These are phyloP conservation scores for Gossypium schwendimanii DNA, from an alignment of 441 rosid species.

Conservation along the genomic window DNA sequence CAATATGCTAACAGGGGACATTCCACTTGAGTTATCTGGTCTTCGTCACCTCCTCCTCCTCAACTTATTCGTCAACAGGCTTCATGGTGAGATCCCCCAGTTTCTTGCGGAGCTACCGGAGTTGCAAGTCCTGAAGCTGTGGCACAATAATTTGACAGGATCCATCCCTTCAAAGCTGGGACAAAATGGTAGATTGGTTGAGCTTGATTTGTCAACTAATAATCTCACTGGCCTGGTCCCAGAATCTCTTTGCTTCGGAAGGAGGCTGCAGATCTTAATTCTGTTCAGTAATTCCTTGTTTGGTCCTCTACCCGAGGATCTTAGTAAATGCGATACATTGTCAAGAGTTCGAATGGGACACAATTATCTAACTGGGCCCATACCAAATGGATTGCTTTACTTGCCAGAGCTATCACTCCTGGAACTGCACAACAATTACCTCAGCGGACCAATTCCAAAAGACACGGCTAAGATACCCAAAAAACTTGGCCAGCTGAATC, in stretches of 20 bases:
- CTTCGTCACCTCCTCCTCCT: conserved; percentile 49
- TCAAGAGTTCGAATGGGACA: conserved; percentile 61
- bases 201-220: conserved; percentile 72
- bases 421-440: conserved; percentile 67
- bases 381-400: conserved; percentile 66
- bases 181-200: conserved; percentile 48
- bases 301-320: conserved; percentile 69
- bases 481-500: conserved; percentile 56
- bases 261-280: conserved; percentile 53
- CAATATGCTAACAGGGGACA: conserved; percentile 61
- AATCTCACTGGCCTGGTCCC: conserved; percentile 84
- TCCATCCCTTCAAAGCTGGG: conserved; percentile 69
- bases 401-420: conserved; percentile 57
- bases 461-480: conserved; percentile 22
- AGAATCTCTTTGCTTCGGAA: conserved; percentile 50
- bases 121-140: conserved; percentile 51
- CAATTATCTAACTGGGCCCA: conserved; percentile 60
- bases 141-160: conserved; percentile 81
- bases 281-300: conserved; percentile 68
- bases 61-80: conserved; percentile 56
- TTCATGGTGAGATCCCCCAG: conserved; percentile 70
- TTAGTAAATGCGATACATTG: conserved; percentile 55
- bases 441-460: conserved; percentile 41
- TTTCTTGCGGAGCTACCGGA: conserved; percentile 53
- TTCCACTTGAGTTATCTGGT: conserved; percentile 51